Evolutionary conservation across 1,284 basidiomycete genomes (phyloP).

Genomic region (Marasmius tenuissimus): DNA sequence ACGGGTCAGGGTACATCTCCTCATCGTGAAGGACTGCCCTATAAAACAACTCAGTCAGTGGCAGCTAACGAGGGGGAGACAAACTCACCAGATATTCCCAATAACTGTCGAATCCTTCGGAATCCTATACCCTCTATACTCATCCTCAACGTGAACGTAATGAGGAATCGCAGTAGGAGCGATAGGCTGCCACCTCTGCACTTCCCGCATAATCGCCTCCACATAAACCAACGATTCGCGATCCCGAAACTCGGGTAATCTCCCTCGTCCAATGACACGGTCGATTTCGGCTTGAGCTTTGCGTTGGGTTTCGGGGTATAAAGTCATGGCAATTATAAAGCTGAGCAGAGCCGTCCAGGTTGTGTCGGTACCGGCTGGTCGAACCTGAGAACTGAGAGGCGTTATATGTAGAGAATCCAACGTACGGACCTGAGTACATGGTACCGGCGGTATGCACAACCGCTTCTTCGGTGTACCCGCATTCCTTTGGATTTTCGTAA

Average conservation of each 20-base stretch:
- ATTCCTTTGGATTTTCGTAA: too few relatives aligned
- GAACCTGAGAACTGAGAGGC: neutral
- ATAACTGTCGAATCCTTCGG: neutral
- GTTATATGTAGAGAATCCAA: neutral
- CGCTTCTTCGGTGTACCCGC: too few relatives aligned
- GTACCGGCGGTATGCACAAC: neutral
- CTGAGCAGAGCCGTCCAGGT: neutral
- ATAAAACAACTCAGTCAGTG: neutral
- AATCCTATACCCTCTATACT: neutral
- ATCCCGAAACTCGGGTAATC: neutral
- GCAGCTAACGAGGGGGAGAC: too few relatives aligned
- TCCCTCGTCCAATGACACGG: neutral
- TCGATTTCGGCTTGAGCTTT: neutral
- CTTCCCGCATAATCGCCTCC: neutral
- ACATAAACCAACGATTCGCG: neutral
- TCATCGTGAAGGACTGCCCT: conserved; percentile 19
- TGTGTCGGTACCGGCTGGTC: neutral
- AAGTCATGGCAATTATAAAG: neutral
- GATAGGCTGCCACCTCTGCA: neutral
- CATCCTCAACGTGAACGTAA: neutral
- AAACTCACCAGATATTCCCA: neutral
- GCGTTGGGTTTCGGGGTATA: neutral
- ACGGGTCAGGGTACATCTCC: conserved; percentile 3
- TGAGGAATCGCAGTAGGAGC: neutral
- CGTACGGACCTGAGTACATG: neutral